Conservation (phyloP, 495 filamentous ascomycete species). For the Recurvomyces mirabilis region DNA sequence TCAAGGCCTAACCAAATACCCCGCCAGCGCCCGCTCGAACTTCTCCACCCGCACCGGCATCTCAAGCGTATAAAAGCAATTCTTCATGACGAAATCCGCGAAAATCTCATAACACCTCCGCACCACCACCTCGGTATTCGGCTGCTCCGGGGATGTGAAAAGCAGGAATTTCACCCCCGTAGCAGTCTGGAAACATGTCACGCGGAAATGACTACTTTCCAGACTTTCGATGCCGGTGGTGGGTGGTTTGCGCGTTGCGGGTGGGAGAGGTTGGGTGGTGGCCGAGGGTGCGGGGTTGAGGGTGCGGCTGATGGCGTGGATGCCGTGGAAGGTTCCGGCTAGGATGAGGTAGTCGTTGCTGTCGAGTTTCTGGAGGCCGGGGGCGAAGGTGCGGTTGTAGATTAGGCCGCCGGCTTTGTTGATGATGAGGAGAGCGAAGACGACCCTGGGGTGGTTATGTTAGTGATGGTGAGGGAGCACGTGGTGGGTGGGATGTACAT, state of each 20-base stretch:
- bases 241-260: constrained; percentile 26
- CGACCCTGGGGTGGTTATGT: constrained; percentile 50
- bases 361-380: constrained; percentile 69
- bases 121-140: constrained; percentile 72
- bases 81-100: constrained; percentile 97
- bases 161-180: constrained; percentile 93
- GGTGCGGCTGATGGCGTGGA: constrained; percentile 83
- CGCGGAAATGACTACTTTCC: constrained; percentile 79
- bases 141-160: constrained; percentile 85
- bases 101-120: constrained; percentile 87
- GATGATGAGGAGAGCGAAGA: constrained; percentile 90
- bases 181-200: constrained; percentile 89
- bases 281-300: constrained; percentile 33
- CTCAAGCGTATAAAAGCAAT: constrained; percentile 94
- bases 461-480: neutral
- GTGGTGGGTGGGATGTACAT: constrained; percentile 9
- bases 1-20: constrained; percentile 42
- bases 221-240: constrained; percentile 74
- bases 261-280: constrained; percentile 9
- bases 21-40: constrained; percentile 75
- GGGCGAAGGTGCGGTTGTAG: constrained; percentile 86
- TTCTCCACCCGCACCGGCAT: constrained; percentile 94
- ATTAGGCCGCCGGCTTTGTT: constrained; percentile 96
- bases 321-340: constrained; percentile 95
- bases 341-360: constrained; percentile 94